phyloP scores from a whole-genome alignment of 2,329 filamentous ascomycete genomes.

The Ascochyta fabae region DNA sequence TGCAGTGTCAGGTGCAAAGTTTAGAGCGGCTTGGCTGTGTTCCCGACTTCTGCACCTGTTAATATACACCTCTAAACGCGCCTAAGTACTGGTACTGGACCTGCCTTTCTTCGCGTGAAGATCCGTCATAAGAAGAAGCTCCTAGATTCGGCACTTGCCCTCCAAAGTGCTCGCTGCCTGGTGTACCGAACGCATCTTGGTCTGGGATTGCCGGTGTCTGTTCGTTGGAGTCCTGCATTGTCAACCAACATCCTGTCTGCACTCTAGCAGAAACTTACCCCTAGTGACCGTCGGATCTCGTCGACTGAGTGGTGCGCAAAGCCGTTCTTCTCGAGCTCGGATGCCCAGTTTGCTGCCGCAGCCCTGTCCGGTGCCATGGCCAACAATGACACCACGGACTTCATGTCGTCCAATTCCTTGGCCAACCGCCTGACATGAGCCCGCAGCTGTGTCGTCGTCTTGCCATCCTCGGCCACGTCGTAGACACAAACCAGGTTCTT shows the following conservation, averaged over 20 bases:
- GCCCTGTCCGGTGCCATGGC: slow-evolving; percentile 44
- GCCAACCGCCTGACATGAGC: slow-evolving; percentile 47
- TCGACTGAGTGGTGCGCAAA: slow-evolving; percentile 48
- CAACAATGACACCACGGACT: slow-evolving; percentile 45
- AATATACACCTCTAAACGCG: slow-evolving; percentile 19
- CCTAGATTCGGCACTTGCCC: slow-evolving; percentile 31
- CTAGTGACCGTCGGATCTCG: slow-evolving; percentile 47
- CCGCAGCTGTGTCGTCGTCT: slow-evolving; percentile 47
- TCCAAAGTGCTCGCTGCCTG: slow-evolving; percentile 35
- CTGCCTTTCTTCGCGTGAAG: slow-evolving; percentile 44
- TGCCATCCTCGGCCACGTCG: slow-evolving; percentile 49
- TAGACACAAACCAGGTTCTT: slow-evolving; percentile 48
- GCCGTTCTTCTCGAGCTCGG: slow-evolving; percentile 47
- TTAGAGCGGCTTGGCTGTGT: slow-evolving; percentile 40
- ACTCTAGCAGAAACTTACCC: slow-evolving; percentile 25
- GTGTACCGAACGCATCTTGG: slow-evolving; percentile 36
- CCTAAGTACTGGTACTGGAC: slow-evolving; percentile 10
- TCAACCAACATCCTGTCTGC: slow-evolving; percentile 17
- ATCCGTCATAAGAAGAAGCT: slow-evolving; percentile 42
- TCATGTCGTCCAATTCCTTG: slow-evolving; percentile 50
- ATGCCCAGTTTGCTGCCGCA: slow-evolving; percentile 45
- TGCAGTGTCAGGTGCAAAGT: slow-evolving; percentile 30
- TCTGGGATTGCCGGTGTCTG: slow-evolving; percentile 29
- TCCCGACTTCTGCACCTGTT: slow-evolving; percentile 37
- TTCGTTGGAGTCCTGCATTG: slow-evolving; percentile 31